phyloP scores from a whole-genome alignment of 106 monocot species.

The Dendrobium nobile region DNA sequence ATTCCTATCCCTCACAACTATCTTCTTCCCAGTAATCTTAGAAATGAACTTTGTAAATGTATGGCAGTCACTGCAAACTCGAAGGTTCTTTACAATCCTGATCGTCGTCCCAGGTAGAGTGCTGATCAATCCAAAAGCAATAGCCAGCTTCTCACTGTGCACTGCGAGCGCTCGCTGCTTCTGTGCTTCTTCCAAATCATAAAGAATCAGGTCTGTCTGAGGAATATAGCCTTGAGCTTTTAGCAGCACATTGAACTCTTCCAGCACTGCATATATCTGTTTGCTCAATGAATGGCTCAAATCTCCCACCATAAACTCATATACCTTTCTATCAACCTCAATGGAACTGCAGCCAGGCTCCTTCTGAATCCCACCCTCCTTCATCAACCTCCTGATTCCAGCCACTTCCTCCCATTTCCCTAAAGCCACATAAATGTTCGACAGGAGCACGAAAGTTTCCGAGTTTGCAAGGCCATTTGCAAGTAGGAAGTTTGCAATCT shows the following conservation, averaged over 20 bases:
- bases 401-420: conserved; percentile 37
- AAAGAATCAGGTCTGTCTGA: conserved; percentile 58
- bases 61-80: conserved; percentile 74
- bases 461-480: conserved; percentile 27
- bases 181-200: conserved; percentile 62
- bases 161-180: conserved; percentile 59
- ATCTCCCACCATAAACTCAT: conserved; percentile 51
- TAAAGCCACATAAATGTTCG: conserved; percentile 37
- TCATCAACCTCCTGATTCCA: conserved; percentile 32
- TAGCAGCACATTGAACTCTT: conserved; percentile 37
- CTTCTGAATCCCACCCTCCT: conserved; percentile 33
- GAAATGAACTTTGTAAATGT: conserved; percentile 51
- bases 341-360: conserved; percentile 32
- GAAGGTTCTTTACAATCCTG: conserved; percentile 73
- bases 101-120: conserved; percentile 58
- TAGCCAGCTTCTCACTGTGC: conserved; percentile 84
- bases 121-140: conserved; percentile 70
- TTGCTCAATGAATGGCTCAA: conserved; percentile 36
- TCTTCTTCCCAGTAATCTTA: conserved; percentile 49
- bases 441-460: conserved; percentile 42
- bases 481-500: conserved; percentile 14
- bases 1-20: conserved; percentile 65
- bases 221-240: conserved; percentile 56
- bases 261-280: conserved; percentile 65
- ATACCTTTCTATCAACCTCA: conserved; percentile 33